Base-by-base conservation (phyloP, 345 rosid species). In the Diplotaxis tenuifolia region DNA sequence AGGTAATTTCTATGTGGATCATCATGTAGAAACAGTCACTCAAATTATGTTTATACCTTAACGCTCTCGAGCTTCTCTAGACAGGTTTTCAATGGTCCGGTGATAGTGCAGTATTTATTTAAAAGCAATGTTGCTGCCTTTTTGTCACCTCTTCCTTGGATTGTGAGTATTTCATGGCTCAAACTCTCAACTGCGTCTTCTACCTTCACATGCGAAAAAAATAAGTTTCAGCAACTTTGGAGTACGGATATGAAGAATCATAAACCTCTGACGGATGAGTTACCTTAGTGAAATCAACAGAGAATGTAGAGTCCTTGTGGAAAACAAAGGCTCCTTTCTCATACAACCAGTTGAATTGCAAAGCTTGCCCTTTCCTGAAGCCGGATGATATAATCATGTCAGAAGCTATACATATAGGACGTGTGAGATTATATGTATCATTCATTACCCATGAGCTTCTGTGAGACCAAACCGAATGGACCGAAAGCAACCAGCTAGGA, bases 361-460 rank as follows among this genome's bases (percentile, higher is more conserved):
- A 52, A 11, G 97, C 96, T 83, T 90, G 96, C 67, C 98, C 96
- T 86, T 91, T 90, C 22, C 97, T 93, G 85, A 58, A 15, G 63
- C 60, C 68, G 27, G 18, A 53, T 49, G 56, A 82, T 36, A 65
- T 4, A 20, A 11, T 11, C 1, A 36, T 38, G 15, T 71, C 36
- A 65, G 66, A 15, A 50, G 18, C 18, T 14, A 47, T 59, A 57
- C 31, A 29, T 45, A 45, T 20, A n/a, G 15, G 68, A 56, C 6
- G 63, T 38, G 20, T 22, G 32, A 27, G 62, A 34, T 15, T 23
- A 15, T 70, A 31, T 23, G 14, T 38, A 10, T 70, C 57, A 77
- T 32, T 77, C 62, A 75, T 84, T 86, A 94, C 97, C 97, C 98
- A 77, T 91, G 98, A 83, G 97, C 93, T 86, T 91, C 97, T 71